phyloP scores from a whole-genome alignment of 208 protist species.

The Crithidia expoeki region DNA sequence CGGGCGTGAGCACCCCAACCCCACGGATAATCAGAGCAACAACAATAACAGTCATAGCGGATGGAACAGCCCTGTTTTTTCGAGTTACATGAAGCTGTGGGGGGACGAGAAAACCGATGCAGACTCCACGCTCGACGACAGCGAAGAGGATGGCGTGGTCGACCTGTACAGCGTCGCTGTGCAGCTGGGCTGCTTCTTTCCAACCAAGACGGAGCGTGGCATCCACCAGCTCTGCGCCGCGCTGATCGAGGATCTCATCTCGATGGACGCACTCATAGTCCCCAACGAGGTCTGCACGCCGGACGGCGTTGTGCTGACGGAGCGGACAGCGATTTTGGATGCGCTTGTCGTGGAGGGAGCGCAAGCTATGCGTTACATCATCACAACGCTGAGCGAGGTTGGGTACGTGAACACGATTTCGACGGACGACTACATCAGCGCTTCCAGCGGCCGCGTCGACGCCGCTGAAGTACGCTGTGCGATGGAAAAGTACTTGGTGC shows the following conservation, averaged over 20 bases:
- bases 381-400: conserved; percentile 14
- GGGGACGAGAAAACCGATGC: background rate
- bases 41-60: background rate
- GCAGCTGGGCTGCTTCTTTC: conserved; percentile 49
- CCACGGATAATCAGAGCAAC: background rate
- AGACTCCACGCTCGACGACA: background rate
- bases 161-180: conserved; percentile 41
- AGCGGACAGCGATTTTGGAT: conserved; percentile 21
- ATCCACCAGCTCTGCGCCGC: conserved; percentile 36
- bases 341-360: conserved; percentile 30
- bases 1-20: background rate
- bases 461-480: background rate
- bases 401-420: conserved; percentile 4
- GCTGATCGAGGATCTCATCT: conserved; percentile 36
- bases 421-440: conserved; percentile 12
- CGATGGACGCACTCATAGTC: conserved; percentile 23
- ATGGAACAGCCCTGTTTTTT: conserved; percentile 19
- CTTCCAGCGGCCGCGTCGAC: conserved; percentile 1
- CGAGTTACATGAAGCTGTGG: conserved; percentile 10
- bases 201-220: conserved; percentile 33
- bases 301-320: conserved; percentile 22
- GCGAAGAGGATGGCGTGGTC: background rate
- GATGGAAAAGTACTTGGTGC: conserved; percentile 25
- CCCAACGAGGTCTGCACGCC: conserved; percentile 23
- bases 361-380: conserved; percentile 32